These are phyloP conservation scores for Mycena citricolor DNA, from an alignment of 1,284 basidiomycete species.

Conservation along the genomic window DNA sequence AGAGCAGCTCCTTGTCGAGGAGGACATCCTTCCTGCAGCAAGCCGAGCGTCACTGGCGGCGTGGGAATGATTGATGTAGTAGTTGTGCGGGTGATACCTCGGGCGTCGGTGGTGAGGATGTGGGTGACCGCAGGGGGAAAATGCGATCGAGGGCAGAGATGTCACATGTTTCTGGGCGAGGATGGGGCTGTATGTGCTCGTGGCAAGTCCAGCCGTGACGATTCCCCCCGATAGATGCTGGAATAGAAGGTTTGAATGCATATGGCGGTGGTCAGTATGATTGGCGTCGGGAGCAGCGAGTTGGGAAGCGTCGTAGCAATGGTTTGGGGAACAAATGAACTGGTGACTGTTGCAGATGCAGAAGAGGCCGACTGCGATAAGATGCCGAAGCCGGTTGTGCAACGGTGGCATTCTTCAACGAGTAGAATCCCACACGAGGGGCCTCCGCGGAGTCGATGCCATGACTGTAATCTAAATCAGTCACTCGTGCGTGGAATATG, in stretches of 20 bases:
- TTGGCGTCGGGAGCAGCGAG: constrained; percentile 65
- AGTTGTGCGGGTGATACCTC: constrained; percentile 44
- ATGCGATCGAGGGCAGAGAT: constrained; percentile 47
- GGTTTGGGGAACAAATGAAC: too few species aligned
- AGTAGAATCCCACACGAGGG: constrained; percentile 73
- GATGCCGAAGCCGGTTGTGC: constrained; percentile 47
- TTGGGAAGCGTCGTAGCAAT: constrained; percentile 78
- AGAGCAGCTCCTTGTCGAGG: too few species aligned
- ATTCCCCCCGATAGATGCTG: constrained; percentile 53
- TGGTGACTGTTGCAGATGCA: constrained; percentile 47
- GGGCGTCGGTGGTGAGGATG: constrained; percentile 44
- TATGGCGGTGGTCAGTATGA: constrained; percentile 67
- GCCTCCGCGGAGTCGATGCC: constrained; percentile 72
- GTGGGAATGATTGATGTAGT: constrained; percentile 41
- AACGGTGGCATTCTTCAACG: constrained; percentile 48
- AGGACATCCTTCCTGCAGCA: constrained; percentile 52
- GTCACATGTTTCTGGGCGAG: constrained; percentile 43
- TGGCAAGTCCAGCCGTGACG: constrained; percentile 59
- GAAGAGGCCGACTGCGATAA: too few species aligned
- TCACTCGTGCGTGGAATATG: constrained; percentile 8
- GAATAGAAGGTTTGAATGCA: constrained; percentile 67
- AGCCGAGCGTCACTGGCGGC: constrained; percentile 46
- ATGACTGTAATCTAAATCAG: constrained; percentile 46
- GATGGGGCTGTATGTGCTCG: constrained; percentile 65
- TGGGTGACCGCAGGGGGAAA: constrained; percentile 44